Base-by-base conservation (phyloP, 2,329 filamentous ascomycete genomes). In the Rhexocercosporidium sp. region DNA sequence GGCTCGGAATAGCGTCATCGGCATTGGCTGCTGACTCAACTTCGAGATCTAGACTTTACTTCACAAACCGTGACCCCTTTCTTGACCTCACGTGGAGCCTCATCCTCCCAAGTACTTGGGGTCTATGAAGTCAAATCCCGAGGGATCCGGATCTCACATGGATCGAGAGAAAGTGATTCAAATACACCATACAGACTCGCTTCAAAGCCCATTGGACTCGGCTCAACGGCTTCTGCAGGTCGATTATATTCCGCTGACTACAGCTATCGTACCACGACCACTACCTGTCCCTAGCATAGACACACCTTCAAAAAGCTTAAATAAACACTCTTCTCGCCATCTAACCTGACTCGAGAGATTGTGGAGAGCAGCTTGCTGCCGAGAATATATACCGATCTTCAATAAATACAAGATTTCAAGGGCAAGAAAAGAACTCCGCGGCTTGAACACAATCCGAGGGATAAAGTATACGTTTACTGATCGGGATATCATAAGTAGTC, bases 1-100 rank as follows among this genome's bases (percentile, higher is more conserved):
- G 53, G 29, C 53, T 34, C 59, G 59, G 27, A 25, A 62, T 62
- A 44, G 46, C 59, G 46, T 62, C 59, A 62, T 62, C 31, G 27
- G 44, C 5, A 18, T 8, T 39, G 29, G 9, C 29, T 62, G 59
- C 59, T 62, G 59, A 51, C 8, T 51, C 29, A 39, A 51, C 3
- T n/a, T 22, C 29, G 18, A 51, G 25, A 20, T 62, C 59, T 62
- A 62, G 44, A 62, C 44, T 39, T 37, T 16, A 9, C 44, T 39
- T 37, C 11, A 9, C 5, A 20, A 22, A 39, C 27, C 37, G 54
- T 54, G 51, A 54, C 29, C 27, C 51, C 12, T 9, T 3, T 41
- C 14, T 27, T 44, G 7, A 20, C 12, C 5, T 14, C 41, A 20
- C n/a, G 41, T 44, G 4, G 39, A 44, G 18, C 6, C 39, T 44